Evolutionary conservation across 306 rosid species (phyloP), one percentile per base, ranked within the genome.

Genomic region (Vicia sativa): DNA sequence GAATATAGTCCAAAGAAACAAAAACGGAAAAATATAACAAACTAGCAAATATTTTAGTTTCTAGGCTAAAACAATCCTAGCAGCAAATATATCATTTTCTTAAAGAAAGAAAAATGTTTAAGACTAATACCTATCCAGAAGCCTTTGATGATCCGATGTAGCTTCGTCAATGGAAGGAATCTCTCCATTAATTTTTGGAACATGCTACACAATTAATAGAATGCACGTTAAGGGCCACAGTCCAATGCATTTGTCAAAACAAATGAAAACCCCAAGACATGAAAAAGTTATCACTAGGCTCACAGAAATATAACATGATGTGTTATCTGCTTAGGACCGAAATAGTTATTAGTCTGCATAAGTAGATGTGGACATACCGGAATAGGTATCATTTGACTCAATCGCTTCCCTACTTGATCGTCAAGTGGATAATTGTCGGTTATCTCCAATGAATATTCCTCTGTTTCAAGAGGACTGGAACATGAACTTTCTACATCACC

Each of bases 91-190:
- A 60, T 74, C 16, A 21, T 66, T 66, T 57, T 52, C 50, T 49
- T 8, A 1, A 59, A 15, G 74, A 59, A 74, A 38, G 35, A 72
- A 38, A 71, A 31, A 19, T 45, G 45, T 53, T 38, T 29, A 64
- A 39, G 57, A 43, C 52, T 41, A 55, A 67, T 85, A 87, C 96
- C 98, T 92, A 78, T 89, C 83, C 58, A 84, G 67, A 74, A 92
- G 95, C 81, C 96, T 85, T 74, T 92, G 92, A 81, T 92, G 96
- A 81, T 92, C 96, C 10, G 97, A 87, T 63, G 90, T 86, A 34
- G 86, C 97, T 84, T 87, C 95, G 60, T 92, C 97, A 67, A 67
- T 67, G 29, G 97, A 89, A 53, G 97, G 97, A 85, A 92, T 87
- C 71, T 89, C 96, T 42, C 97, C 97, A 49, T 87, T 92, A 65